Base-by-base conservation (phyloP, 495 filamentous ascomycete species). In the Daldinia bambusicola region DNA sequence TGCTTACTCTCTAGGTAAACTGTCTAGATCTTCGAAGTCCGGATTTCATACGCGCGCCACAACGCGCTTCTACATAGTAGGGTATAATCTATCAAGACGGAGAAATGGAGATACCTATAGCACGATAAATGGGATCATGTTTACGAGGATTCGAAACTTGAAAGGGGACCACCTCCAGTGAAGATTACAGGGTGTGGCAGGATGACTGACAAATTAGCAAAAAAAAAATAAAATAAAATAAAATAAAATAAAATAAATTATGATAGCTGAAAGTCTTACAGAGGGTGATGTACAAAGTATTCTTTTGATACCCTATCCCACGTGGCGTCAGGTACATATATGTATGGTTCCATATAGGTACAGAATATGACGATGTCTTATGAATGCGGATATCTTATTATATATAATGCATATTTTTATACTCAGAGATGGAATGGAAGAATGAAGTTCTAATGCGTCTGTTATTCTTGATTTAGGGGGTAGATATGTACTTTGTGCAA, bases 271-370 rank as follows among this genome's bases (percentile, higher is more conserved):
- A 41, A 36, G 34, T 30, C 18, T 5, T 58, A 14, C 9, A 20
- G 12, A 31, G 2, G 12, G 3, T 26, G 26, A 48, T 20, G 8
- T 22, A 48, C 18, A 48, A 48, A 22, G 43, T 18, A 43, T 14
- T 32, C 26, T 26, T 26, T 60, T 45, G 6, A 22, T 37, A 38
- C 26, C 58, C 51, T 62, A 62, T 66, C 38, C 63, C 68, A 71
- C 68, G 68, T 71, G 68, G 68, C 37, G 38, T 18, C 38, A n/a
- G 12, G 26, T 43, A 26, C 26, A 26, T 26, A 3, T 26, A 26
- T 26, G 26, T 26, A 26, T 26, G 26, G 26, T 26, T 26, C 26
- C 26, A 26, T 26, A 22, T 8, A 26, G 26, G 1, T 43, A 43
- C 34, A 7, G 26, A 36, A 12, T 20, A 16, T 20, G 41, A 45